These are phyloP conservation scores for Roridomyces roridus DNA, from an alignment of 768 basidiomycete genomes.

Conservation along the genomic window DNA sequence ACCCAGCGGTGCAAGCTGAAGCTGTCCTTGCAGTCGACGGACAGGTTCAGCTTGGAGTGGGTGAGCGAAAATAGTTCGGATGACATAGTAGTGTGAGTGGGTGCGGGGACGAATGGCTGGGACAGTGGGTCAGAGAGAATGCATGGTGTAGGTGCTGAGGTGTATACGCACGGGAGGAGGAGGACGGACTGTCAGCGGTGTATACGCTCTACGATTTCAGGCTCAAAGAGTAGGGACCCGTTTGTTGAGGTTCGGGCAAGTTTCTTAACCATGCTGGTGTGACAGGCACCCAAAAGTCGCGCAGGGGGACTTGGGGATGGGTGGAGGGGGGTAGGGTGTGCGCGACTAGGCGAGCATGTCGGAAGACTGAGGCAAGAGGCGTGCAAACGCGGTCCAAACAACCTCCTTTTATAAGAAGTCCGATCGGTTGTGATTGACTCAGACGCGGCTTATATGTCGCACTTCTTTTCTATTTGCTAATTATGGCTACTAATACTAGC, in stretches of 20 bases:
- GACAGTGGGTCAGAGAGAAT: constrained; percentile 18
- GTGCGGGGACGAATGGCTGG: constrained; percentile 9
- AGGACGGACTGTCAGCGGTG: constrained; percentile 52
- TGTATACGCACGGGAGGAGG: constrained; percentile 18
- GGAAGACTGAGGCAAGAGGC: constrained; percentile 19
- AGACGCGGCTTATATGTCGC: constrained; percentile 16
- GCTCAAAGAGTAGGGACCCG: constrained; percentile 88
- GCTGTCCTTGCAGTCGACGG: constrained; percentile 65
- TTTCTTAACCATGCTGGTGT: constrained; percentile 81
- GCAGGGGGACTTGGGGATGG: constrained; percentile 46
- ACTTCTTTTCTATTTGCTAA: too few relatives aligned
- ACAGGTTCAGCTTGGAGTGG: constrained; percentile 75
- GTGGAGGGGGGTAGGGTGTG: constrained; percentile 36
- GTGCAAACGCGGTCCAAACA: constrained; percentile 22
- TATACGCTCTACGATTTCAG: constrained; percentile 89
- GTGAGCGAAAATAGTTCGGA: constrained; percentile 67
- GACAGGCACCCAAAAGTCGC: constrained; percentile 43
- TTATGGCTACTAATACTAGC: constrained; percentile 45
- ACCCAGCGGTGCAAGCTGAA: constrained; percentile 88
- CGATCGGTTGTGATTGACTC: constrained; percentile 27
- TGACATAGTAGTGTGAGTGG: constrained; percentile 48
- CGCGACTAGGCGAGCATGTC: too few relatives aligned
- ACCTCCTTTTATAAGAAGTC: constrained; percentile 20
- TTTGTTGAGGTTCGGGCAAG: constrained; percentile 80
- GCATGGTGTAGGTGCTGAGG: constrained; percentile 22